Evolutionary conservation across 139 green algal genomes (phyloP), one percentile per base, ranked within the genome.

Genomic region (Desmodesmus armatus): DNA sequence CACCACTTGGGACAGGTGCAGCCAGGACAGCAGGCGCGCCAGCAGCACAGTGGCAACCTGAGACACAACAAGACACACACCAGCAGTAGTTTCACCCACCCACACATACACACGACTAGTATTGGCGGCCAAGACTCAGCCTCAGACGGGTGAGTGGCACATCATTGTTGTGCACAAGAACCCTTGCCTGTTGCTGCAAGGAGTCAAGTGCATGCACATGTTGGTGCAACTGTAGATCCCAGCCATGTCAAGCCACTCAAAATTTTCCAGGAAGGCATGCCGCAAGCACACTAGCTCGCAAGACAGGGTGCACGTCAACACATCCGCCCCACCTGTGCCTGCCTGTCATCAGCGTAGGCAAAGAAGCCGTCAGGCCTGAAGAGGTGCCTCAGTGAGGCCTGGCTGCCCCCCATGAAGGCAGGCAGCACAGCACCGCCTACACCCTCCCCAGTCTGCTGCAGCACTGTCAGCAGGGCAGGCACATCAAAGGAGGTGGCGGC

Each of bases 331-430:
- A 85, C 79, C 79, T 75, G 43, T 3, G 62, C 62, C 62, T 85
- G 79, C 37, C 63, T 31, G 6, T 66, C 63, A 44, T 75, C 65
- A 49, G 79, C 80, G 29, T 86, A 86, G 29, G 67, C 80, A 75
- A 86, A 86, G 69, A 86, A 86, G 25, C 80, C 80, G 39, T 86
- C 80, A 37, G 37, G 31, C 29, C 67, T 70, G 80, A 86, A 86
- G 25, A 86, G 29, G 17, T 65, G 44, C 29, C 58, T 63, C 0
- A 76, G 37, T 13, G 40, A 44, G 5, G 35, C 37, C 27, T 40
- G 17, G 37, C n/a, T n/a, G 21, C 78, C 62, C 6, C 78, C 60
- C n/a, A 74, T 9, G 9, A 75, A 63, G 17, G 33, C 29, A 17
- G 78, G 60, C 31, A 58, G 25, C 17, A 75, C 5, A 41, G 40